Conservation (phyloP, 1,139 yeast species). For the Lodderomyces metapsilosis region DNA sequence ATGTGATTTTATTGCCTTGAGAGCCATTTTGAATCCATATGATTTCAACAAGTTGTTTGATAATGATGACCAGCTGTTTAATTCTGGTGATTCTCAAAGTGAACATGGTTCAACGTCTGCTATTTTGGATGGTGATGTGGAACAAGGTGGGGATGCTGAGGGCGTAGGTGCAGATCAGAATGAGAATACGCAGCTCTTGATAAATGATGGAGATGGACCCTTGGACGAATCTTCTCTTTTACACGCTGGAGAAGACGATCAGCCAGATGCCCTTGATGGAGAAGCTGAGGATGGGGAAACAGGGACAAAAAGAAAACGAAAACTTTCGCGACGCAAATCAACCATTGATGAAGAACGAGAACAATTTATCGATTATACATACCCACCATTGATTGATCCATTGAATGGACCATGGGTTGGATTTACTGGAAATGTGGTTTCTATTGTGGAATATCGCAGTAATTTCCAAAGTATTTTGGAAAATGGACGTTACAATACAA, state of each 20-base stretch:
- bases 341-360: slow-evolving; percentile 61
- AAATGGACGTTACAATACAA: slow-evolving; percentile 8
- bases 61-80: slow-evolving; percentile 20
- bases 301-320: background rate
- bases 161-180: too few relatives aligned
- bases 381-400: slow-evolving; percentile 48
- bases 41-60: slow-evolving; percentile 45
- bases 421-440: slow-evolving; percentile 51
- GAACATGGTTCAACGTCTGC: slow-evolving; percentile 5
- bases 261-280: background rate
- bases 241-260: slow-evolving; percentile 12
- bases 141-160: slow-evolving; percentile 1
- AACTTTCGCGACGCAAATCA: slow-evolving; percentile 28
- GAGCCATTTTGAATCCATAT: slow-evolving; percentile 52
- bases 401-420: slow-evolving; percentile 60
- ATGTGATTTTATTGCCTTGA: slow-evolving; percentile 58
- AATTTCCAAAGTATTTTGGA: slow-evolving; percentile 11
- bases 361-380: slow-evolving; percentile 47
- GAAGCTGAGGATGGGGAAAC: slow-evolving; percentile 2
- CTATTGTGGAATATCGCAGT: slow-evolving; percentile 34
- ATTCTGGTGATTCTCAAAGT: slow-evolving; percentile 3
- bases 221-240: slow-evolving; percentile 30
- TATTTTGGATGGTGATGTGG: slow-evolving; percentile 6
- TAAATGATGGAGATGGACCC: slow-evolving; percentile 8
- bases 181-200: background rate